Conservation (phyloP, 179 eudicot genomes). For the Silene noctiflora region DNA sequence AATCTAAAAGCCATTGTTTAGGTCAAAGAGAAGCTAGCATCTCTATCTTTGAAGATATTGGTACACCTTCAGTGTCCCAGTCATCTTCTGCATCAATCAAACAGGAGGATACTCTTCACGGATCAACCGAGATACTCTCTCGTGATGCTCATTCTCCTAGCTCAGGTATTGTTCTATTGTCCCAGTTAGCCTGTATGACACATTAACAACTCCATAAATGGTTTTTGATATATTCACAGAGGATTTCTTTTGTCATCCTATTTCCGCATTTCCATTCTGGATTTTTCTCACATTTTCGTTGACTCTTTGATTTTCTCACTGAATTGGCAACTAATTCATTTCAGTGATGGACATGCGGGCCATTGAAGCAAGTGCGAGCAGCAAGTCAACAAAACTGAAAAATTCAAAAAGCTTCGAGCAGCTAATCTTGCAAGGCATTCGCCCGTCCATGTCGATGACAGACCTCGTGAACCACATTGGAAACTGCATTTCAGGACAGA, state of each 20-base stretch:
- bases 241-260: too few species aligned
- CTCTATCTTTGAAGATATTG: conserved; percentile 32
- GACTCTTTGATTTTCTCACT: neutral
- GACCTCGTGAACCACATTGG: conserved; percentile 43
- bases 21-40: conserved; percentile 12
- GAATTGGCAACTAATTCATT: neutral
- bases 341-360: conserved; percentile 32
- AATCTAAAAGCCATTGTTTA: too few species aligned
- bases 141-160: conserved; percentile 43
- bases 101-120: conserved; percentile 32
- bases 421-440: conserved; percentile 37
- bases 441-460: conserved; percentile 46
- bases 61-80: conserved; percentile 35
- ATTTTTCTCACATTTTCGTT: neutral
- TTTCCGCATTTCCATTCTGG: neutral
- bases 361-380: conserved; percentile 32
- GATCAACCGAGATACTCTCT: conserved; percentile 27
- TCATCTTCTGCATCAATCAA: conserved; percentile 31
- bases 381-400: conserved; percentile 17
- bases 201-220: neutral
- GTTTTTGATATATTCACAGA: neutral
- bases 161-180: conserved; percentile 31
- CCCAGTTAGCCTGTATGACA: neutral
- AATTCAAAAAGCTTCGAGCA: conserved; percentile 38
- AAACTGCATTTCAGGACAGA: conserved; percentile 28